Percentiles rank a stretch among this genome's conserved stretches.
Evolutionary conservation across 208 protist species (phyloP).

Genomic region (Phytomonas sp.): DNA sequence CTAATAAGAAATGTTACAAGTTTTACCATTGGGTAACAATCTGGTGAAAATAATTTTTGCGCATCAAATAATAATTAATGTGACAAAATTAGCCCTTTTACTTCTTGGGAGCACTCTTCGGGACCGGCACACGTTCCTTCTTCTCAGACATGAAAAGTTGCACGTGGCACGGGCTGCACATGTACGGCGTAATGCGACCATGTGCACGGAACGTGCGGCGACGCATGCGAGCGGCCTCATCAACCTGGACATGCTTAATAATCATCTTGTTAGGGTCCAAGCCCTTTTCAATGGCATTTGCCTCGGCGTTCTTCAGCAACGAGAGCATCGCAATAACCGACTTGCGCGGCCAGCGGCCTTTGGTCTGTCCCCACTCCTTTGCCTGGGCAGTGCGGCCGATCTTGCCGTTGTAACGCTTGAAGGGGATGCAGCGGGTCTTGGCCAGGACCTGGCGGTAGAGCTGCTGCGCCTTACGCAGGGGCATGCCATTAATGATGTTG

Average conservation of each 20-base stretch:
- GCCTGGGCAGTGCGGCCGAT: slow-evolving; percentile 88
- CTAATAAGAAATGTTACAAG: background rate
- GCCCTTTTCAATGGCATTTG: slow-evolving; percentile 86
- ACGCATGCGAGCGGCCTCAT: slow-evolving; percentile 85
- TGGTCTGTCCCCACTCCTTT: slow-evolving; percentile 89
- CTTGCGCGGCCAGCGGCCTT: slow-evolving; percentile 93
- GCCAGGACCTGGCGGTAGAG: slow-evolving; percentile 91
- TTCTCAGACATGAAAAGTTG: slow-evolving; percentile 86
- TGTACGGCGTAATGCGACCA: slow-evolving; percentile 91
- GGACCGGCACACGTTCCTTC: slow-evolving; percentile 71
- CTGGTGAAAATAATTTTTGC: background rate
- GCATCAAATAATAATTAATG: background rate
- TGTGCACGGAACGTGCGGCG: slow-evolving; percentile 94
- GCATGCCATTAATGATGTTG: slow-evolving; percentile 90
- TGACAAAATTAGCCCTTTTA: slow-evolving; percentile 18
- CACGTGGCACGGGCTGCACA: slow-evolving; percentile 90
- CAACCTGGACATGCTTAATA: slow-evolving; percentile 91
- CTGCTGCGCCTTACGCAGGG: slow-evolving; percentile 87
- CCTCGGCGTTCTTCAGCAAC: slow-evolving; percentile 92
- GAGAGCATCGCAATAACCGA: slow-evolving; percentile 86
- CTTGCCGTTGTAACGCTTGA: slow-evolving; percentile 91
- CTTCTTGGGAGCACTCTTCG: slow-evolving; percentile 79
- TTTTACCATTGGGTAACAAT: background rate
- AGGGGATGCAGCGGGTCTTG: slow-evolving; percentile 93
- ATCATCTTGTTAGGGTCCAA: slow-evolving; percentile 88